Percentiles rank a stretch among this genome's conserved stretches.
These are phyloP conservation scores for Aspergillus hiratsukae DNA, from an alignment of 2,329 filamentous ascomycete species.

Conservation along the genomic window DNA sequence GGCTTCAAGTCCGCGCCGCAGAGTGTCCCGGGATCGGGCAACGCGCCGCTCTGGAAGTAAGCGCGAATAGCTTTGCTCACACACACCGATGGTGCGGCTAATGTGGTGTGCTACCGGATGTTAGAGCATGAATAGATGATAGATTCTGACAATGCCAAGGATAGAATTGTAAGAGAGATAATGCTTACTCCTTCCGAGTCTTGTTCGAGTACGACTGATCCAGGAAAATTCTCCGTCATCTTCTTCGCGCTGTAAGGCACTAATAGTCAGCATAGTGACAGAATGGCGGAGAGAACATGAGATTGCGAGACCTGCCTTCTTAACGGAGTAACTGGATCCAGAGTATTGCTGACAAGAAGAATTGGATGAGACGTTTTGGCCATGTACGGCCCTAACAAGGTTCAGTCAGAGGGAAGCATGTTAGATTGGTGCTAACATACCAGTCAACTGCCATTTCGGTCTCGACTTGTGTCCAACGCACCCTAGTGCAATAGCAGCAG, in stretches of 20 bases:
- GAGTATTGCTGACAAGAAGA: slow-evolving; percentile 54
- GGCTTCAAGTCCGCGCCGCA: slow-evolving; percentile 38
- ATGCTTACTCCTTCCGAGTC: slow-evolving; percentile 40
- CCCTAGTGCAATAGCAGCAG: slow-evolving; percentile 28
- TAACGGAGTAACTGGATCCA: slow-evolving; percentile 58
- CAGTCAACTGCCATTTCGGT: slow-evolving; percentile 33
- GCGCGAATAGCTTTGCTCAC: slow-evolving; percentile 30
- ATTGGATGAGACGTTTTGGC: slow-evolving; percentile 47
- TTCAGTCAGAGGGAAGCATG: not conserved
- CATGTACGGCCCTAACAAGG: slow-evolving; percentile 20
- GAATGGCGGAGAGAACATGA: not conserved
- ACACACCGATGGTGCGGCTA: slow-evolving; percentile 35
- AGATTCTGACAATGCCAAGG: not conserved
- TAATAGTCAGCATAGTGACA: not conserved
- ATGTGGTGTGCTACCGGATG: slow-evolving; percentile 26
- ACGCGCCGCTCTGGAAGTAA: slow-evolving; percentile 40
- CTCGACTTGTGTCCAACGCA: slow-evolving; percentile 36
- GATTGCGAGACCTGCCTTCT: slow-evolving; percentile 19
- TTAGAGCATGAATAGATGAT: not conserved
- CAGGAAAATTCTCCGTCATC: slow-evolving; percentile 40
- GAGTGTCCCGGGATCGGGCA: slow-evolving; percentile 33
- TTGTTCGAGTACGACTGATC: slow-evolving; percentile 42
- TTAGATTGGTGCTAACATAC: slow-evolving; percentile 14
- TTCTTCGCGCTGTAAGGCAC: slow-evolving; percentile 25
- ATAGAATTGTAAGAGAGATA: not conserved